These are phyloP conservation scores for Rhizophora mangle DNA, from an alignment of 345 rosid species.

Conservation along the genomic window DNA sequence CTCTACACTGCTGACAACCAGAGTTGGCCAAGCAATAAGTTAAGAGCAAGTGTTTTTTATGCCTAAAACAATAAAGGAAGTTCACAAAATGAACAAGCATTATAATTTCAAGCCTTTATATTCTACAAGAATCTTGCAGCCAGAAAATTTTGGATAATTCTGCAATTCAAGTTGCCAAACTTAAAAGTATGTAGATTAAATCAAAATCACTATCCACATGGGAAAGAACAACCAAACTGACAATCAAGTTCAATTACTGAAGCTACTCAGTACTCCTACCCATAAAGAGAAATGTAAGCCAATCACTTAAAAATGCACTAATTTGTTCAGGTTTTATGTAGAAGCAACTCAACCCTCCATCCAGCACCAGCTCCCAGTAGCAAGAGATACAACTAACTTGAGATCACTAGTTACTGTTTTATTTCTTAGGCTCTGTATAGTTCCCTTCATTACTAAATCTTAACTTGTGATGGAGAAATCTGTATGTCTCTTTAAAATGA, in stretches of 20 bases:
- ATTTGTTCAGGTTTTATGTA: background rate
- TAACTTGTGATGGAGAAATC: too few relatives aligned
- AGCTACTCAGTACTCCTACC: background rate
- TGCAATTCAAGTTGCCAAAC: background rate
- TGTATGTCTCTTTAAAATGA: too few relatives aligned
- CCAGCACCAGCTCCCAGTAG: background rate
- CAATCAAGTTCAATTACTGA: background rate
- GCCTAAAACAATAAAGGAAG: background rate
- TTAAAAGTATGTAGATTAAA: background rate
- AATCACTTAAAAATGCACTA: background rate
- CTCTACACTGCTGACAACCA: constrained; percentile 31
- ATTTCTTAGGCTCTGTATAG: too few relatives aligned
- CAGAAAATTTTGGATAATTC: background rate
- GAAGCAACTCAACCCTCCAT: background rate
- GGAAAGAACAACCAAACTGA: background rate
- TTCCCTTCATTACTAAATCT: too few relatives aligned
- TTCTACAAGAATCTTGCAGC: background rate
- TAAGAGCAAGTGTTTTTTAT: background rate
- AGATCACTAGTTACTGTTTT: background rate
- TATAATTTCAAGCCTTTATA: background rate
- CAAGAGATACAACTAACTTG: background rate
- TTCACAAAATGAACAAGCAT: background rate
- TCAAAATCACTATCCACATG: background rate
- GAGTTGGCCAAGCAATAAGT: constrained; percentile 16
- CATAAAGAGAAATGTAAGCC: background rate